Evolutionary conservation across 148 eudicot genomes (phyloP), one percentile per base, ranked within the genome.

Genomic region (Suaeda aralocaspica): DNA sequence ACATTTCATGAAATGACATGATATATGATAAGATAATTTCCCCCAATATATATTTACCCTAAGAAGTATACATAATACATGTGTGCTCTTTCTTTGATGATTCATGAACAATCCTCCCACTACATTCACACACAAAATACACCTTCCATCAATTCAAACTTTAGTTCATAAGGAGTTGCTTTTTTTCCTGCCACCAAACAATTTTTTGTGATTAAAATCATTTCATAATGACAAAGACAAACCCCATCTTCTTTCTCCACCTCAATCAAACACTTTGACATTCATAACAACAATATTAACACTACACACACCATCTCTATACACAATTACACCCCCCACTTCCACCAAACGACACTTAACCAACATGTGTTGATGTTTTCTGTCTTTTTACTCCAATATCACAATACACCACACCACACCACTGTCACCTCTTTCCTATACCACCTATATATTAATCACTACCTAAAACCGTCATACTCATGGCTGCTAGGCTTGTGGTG

Each of bases 401-500:
- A 16, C 44, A 59, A 29, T 24, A 8, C 5, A 61, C 68, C 60
- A 71, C 49, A 33, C 79, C 56, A 48, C 49, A 16, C 39, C 36
- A 45, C 52, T 24, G 52, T 44, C 31, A 46, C 42, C 25, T 51
- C 29, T 64, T 9, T 26, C 0, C 50, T 65, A n/a, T n/a, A n/a
- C n/a, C n/a, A n/a, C n/a, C n/a, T n/a, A n/a, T n/a, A n/a, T n/a
- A n/a, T n/a, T n/a, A n/a, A 44, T 69, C 41, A 39, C 12, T 61
- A 28, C 22, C 29, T 28, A 14, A 12, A 34, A n/a, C 55, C 34
- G 26, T 5, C 74, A 19, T 22, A 22, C 58, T 60, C 36, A 21
- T 58, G 60, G 84, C 89, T 68, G 84, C 91, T 39, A 83, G 78
- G 70, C 89, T 94, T 1, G 88, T 91, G 6, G 91, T 94, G 2